Base-by-base conservation (phyloP, 192 early-diverging fungal genomes). In the Linnemannia elongata region DNA sequence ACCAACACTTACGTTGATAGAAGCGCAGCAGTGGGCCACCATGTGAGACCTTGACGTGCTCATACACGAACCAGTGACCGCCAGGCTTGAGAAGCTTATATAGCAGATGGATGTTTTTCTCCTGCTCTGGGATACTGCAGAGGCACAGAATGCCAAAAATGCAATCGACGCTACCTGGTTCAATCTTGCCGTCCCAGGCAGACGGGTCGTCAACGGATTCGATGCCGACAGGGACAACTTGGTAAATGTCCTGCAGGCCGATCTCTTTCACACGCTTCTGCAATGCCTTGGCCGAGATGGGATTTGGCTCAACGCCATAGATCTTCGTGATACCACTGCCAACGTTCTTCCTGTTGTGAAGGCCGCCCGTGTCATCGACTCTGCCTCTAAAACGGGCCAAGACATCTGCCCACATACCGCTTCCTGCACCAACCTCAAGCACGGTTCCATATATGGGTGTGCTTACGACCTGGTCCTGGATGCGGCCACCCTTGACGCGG, bases 331-430 rank as follows among this genome's bases (percentile, higher is more conserved):
- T 75, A 75, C 73, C 73, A 24, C 47, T 12, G 49, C 33, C 27
- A 52, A 15, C 6, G 18, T 55, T 75, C 22, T 75, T 75, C 49
- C 73, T 55, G 30, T 39, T 75, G 47, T 6, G 20, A 55, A 75
- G 73, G 1, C 49, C 73, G 0, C 47, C 73, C 3, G 73, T 18
- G 17, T 6, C 35, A 55, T 24, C 47, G 3, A 22, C 73, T 33
- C 22, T 55, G 30, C 24, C 3, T 35, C 20, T 75, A 38, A 75
- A 75, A 9, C 73, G 73, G 45, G 73, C 73, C 47, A 75, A 54
- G 73, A 75, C 73, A n/a, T 75, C 73, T 75, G 10, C 73, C 73
- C 73, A 75, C 42, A 52, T 75, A 12, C 73, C 73, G 73, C 73
- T 75, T 47, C 73, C 73, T 75, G 73, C 73, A 54, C 73, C 73